phyloP scores from a whole-genome alignment of 2,329 filamentous ascomycete species.

The Claviceps monticola region DNA sequence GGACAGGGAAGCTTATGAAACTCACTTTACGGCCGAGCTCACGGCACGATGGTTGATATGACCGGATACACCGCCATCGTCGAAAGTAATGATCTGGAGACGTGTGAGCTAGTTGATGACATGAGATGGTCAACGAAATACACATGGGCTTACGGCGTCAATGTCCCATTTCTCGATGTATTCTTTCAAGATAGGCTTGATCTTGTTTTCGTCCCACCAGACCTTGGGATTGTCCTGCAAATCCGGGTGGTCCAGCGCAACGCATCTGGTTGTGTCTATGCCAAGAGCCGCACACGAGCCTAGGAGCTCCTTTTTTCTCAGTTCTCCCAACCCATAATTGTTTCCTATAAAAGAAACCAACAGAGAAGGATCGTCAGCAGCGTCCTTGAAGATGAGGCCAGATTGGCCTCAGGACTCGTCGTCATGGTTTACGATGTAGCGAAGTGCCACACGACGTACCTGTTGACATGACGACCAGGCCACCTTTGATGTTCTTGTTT shows the following conservation, averaged over 20 bases:
- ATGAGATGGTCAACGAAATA: background rate
- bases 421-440: no score
- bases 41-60: slow-evolving; percentile 27
- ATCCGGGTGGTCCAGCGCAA: slow-evolving; percentile 20
- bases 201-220: slow-evolving; percentile 23
- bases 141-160: slow-evolving; percentile 16
- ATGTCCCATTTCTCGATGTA: slow-evolving; percentile 23
- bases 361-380: background rate
- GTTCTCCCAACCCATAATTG: slow-evolving; percentile 18
- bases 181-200: slow-evolving; percentile 18
- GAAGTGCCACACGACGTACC: slow-evolving; percentile 6
- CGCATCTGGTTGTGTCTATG: slow-evolving; percentile 15
- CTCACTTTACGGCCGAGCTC: slow-evolving; percentile 23
- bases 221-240: slow-evolving; percentile 24
- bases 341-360: slow-evolving; percentile 10
- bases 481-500: slow-evolving; percentile 13
- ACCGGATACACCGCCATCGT: slow-evolving; percentile 24
- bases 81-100: slow-evolving; percentile 24
- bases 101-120: slow-evolving; percentile 1
- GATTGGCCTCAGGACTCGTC: no score
- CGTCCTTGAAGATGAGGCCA: background rate
- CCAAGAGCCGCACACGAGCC: slow-evolving; percentile 17
- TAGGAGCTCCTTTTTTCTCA: slow-evolving; percentile 14
- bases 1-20: background rate
- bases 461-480: slow-evolving; percentile 19